Evolutionary conservation across 2,329 filamentous ascomycete genomes (phyloP).

Genomic region (Scytalidium lignicola): DNA sequence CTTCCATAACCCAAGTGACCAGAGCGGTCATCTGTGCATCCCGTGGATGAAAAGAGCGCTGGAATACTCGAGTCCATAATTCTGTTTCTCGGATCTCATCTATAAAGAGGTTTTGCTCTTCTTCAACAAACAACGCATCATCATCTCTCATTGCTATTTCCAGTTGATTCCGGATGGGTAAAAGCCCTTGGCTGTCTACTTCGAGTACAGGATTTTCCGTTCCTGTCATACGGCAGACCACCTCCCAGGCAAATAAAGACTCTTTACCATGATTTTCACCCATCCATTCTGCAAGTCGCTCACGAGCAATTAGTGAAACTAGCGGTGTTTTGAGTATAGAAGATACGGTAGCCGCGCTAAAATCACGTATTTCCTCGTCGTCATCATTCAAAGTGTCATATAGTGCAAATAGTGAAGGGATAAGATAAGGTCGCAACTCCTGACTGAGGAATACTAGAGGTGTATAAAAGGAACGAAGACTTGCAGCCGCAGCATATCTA

Average conservation of each 20-base stretch:
- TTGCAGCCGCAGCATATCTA: conserved; percentile 53
- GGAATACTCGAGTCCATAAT: conserved; percentile 53
- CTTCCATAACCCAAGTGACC: conserved; percentile 41
- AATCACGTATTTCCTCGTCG: conserved; percentile 78
- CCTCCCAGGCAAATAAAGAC: conserved; percentile 4
- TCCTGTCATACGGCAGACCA: conserved; percentile 18
- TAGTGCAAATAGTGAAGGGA: conserved; percentile 58
- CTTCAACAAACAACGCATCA: conserved; percentile 73
- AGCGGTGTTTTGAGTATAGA: conserved; percentile 43
- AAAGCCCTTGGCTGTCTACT: conserved; percentile 12
- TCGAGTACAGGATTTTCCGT: conserved; percentile 2
- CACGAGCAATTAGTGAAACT: conserved; percentile 13
- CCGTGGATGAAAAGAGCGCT: conserved; percentile 1
- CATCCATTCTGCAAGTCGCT: conserved; percentile 10
- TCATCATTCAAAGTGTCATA: conserved; percentile 83
- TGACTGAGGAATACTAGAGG: conserved; percentile 14
- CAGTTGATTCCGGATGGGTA: conserved; percentile 36
- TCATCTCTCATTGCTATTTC: conserved; percentile 46
- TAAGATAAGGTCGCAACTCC: conserved; percentile 29
- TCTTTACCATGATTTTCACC: conserved; percentile 3
- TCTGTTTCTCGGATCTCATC: conserved; percentile 72
- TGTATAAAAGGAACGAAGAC: conserved; percentile 48
- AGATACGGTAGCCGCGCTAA: conserved; percentile 45
- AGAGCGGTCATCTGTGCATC: conserved; percentile 9
- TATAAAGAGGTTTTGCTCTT: conserved; percentile 92